A percentile compares a stretch with the other conserved stretches of the same genome.
Conservation (phyloP, 176 grass and related monocot species). For the Cymbopogon citratus region DNA sequence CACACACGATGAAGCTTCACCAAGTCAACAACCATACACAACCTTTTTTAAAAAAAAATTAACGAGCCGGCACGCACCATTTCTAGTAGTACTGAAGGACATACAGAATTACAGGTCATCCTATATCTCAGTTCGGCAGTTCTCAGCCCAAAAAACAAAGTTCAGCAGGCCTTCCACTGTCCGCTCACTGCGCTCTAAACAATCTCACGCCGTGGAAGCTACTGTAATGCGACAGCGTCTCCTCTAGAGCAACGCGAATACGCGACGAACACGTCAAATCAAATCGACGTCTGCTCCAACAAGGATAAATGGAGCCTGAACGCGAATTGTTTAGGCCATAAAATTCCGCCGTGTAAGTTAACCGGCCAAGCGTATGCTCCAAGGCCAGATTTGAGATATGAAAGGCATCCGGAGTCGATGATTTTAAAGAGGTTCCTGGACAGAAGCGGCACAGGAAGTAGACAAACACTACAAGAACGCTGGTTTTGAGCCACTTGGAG, state of each 20-base stretch:
- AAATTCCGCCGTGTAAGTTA: not conserved
- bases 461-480: not conserved
- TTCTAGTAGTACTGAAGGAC: not conserved
- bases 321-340: not conserved
- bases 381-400: constrained; percentile 10
- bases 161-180: constrained; percentile 10
- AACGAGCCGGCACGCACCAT: not conserved
- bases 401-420: not conserved
- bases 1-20: not conserved
- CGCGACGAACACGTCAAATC: not conserved
- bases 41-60: too few species aligned
- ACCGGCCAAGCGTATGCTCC: not conserved
- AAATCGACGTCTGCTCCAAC: not conserved
- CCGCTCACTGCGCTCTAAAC: not conserved
- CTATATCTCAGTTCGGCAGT: not conserved
- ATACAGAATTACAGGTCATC: too few species aligned
- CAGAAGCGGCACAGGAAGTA: not conserved
- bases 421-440: not conserved
- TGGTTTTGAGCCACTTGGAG: constrained; percentile 29
- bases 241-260: not conserved
- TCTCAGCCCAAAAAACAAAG: not conserved
- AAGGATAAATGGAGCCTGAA: not conserved
- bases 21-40: too few species aligned
- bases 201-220: not conserved
- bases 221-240: not conserved